Percentiles rank a stretch among this genome's conserved stretches.
phyloP scores from a whole-genome alignment of 805 yeast genomes.

The Yamadazyma olivae region DNA sequence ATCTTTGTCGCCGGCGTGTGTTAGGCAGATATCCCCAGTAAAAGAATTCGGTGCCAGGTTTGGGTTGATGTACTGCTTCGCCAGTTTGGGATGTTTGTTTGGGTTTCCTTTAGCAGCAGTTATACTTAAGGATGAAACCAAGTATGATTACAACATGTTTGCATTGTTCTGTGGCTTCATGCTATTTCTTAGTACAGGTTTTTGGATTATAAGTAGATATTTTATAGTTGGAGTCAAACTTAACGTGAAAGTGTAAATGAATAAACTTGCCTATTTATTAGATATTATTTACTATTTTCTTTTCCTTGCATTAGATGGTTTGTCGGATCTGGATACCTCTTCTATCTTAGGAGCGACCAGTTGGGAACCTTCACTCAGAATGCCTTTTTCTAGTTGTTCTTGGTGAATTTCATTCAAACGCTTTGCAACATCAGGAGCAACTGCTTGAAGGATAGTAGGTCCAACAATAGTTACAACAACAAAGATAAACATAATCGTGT shows the following conservation, averaged over 20 bases:
- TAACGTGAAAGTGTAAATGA: slow-evolving; percentile 17
- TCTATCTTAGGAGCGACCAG: slow-evolving; percentile 2
- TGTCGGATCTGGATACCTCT: slow-evolving; percentile 3
- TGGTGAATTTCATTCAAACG: slow-evolving; percentile 20
- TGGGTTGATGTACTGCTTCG: slow-evolving; percentile 64
- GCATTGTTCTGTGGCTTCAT: slow-evolving; percentile 29
- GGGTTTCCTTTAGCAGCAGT: slow-evolving; percentile 35
- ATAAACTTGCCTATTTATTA: background rate
- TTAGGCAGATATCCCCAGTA: slow-evolving; percentile 59
- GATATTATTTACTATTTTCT: slow-evolving; percentile 3
- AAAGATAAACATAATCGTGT: slow-evolving; percentile 30
- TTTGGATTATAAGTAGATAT: slow-evolving; percentile 29
- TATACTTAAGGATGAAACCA: slow-evolving; percentile 29
- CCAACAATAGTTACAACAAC: slow-evolving; percentile 26
- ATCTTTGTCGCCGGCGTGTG: slow-evolving; percentile 64
- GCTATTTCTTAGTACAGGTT: slow-evolving; percentile 20
- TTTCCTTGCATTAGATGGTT: background rate
- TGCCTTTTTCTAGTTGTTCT: slow-evolving; percentile 6
- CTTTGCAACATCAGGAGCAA: slow-evolving; percentile 39
- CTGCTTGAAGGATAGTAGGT: slow-evolving; percentile 27
- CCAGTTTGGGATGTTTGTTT: slow-evolving; percentile 39
- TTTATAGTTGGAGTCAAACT: slow-evolving; percentile 25
- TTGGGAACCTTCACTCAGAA: background rate
- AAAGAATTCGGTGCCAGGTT: slow-evolving; percentile 64
- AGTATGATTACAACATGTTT: slow-evolving; percentile 25